Conservation (phyloP, 163 green algal species). For the Scenedesmus sp. region DNA sequence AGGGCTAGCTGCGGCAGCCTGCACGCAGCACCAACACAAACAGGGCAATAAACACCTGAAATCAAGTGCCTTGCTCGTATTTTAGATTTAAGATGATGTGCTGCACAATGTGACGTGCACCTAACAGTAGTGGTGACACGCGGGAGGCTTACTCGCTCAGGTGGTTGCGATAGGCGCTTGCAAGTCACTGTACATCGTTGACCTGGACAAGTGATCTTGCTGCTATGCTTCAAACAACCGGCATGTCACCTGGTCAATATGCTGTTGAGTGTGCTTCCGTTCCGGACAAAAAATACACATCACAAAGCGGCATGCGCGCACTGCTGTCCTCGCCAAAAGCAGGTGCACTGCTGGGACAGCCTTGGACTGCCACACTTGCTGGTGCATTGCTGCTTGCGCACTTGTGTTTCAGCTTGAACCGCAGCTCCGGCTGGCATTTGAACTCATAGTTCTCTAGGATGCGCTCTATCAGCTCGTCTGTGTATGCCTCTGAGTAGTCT, state of each 20-base stretch:
- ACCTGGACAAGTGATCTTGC: too few relatives aligned
- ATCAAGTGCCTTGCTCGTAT: too few relatives aligned
- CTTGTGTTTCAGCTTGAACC: slow-evolving; percentile 71
- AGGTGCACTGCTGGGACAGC: neutral
- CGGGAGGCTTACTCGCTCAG: too few relatives aligned
- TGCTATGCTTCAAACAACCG: too few relatives aligned
- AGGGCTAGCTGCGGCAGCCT: slow-evolving; percentile 37
- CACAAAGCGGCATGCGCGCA: neutral
- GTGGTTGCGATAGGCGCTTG: too few relatives aligned
- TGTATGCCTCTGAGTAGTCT: slow-evolving; percentile 46
- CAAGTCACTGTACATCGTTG: too few relatives aligned
- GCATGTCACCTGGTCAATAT: neutral
- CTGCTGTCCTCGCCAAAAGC: neutral
- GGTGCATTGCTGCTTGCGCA: slow-evolving; percentile 32
- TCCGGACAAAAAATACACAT: neutral
- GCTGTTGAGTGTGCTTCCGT: neutral
- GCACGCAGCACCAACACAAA: neutral
- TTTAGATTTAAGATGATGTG: neutral
- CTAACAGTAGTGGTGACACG: too few relatives aligned
- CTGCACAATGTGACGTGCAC: neutral
- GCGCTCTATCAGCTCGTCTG: slow-evolving; percentile 54
- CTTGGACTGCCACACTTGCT: neutral
- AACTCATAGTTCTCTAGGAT: slow-evolving; percentile 67
- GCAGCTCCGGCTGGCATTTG: slow-evolving; percentile 62
- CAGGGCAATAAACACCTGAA: neutral